Evolutionary conservation across 805 yeast species (phyloP), one percentile per base, ranked within the genome.

Genomic region (Candida chilensis): DNA sequence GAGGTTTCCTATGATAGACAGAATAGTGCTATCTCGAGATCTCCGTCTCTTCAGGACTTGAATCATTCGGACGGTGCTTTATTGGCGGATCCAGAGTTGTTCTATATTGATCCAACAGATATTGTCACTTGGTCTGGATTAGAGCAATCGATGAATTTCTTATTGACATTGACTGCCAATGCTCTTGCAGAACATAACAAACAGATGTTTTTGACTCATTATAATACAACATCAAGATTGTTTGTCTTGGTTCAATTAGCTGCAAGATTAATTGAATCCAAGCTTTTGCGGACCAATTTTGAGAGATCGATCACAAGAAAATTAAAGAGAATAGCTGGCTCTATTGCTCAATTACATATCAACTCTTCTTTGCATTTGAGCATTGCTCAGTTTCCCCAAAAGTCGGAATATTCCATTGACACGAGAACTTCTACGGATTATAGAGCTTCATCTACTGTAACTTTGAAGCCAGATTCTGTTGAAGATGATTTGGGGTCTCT

Each of bases 281-380:
- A 75, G 36, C 58, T 75, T 27, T 49, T 52, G 8, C 58, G 54
- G 16, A 64, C 73, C 10, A 64, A 65, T 20, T 59, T 63, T 33
- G 70, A 71, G 31, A 52, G 49, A 16, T 52, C 67, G 8, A 63
- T 78, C 9, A 62, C 70, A 33, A 58, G 60, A 32, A 52, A 71
- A 22, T 48, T 80, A 39, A 72, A 65, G 41, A 64, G 67, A 35
- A 56, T 79, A 11, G 67, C 76, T 0, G 53, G 64, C 6, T 59
- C 78, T 1, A 64, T 75, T 34, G 69, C 84, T 3, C 80, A 74
- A 35, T 64, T 82, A 33, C 74, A 76, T 34, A 70, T 79, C 33
- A 76, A 76, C 44, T 81, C 84, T 6, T 61, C 69, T 29, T 47
- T 81, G n/a, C 80, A 72, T 46, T 57, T 80, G 31, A 58, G 61